phyloP scores from a whole-genome alignment of 805 yeast genomes.

The Wickerhamomyces ciferrii region DNA sequence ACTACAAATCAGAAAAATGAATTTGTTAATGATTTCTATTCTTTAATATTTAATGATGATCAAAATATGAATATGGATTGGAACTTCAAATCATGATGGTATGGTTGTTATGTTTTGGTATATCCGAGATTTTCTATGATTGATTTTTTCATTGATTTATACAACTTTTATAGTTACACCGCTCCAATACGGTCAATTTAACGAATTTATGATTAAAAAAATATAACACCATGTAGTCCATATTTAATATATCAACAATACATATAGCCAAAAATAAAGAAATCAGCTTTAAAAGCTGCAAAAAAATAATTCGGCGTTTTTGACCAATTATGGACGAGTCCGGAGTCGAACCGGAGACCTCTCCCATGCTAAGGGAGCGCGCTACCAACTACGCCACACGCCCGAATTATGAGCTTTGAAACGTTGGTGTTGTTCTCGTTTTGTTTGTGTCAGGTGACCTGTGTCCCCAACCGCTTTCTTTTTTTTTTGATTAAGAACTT shows the following conservation, averaged over 20 bases:
- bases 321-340: slow-evolving; percentile 73
- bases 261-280: not conserved
- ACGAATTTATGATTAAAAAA: not conserved
- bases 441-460: no score
- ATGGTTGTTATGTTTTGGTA: not conserved
- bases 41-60: slow-evolving; percentile 40
- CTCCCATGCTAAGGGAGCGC: slow-evolving; percentile 78
- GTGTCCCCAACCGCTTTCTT: no score
- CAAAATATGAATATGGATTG: slow-evolving; percentile 2
- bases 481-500: no score
- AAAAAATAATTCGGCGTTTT: slow-evolving; percentile 12
- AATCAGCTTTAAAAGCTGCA: no score
- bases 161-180: no score
- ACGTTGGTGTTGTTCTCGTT: no score
- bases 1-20: slow-evolving; percentile 13
- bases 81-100: not conserved
- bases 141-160: no score
- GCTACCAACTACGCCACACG: slow-evolving; percentile 84
- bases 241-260: not conserved
- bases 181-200: not conserved
- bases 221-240: no score
- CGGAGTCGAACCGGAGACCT: slow-evolving; percentile 79
- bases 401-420: slow-evolving; percentile 29
- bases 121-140: no score
- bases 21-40: slow-evolving; percentile 36